These are phyloP conservation scores for Saccharum spontaneum DNA, from an alignment of 176 grass and related monocot species.

Conservation along the genomic window DNA sequence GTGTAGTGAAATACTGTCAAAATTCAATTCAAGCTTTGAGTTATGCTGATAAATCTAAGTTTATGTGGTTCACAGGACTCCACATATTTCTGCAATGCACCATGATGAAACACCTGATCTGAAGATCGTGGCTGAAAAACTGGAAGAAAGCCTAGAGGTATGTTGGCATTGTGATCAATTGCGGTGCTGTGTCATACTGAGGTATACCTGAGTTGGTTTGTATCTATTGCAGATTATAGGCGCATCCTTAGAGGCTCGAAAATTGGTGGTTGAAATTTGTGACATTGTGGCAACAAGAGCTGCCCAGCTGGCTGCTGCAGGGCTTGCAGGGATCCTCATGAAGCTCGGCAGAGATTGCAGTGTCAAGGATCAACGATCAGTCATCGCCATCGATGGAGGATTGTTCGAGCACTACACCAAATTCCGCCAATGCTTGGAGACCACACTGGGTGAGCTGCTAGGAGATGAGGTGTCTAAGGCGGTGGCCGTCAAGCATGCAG, in stretches of 20 bases:
- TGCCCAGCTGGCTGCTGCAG: conserved; percentile 66
- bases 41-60: background rate
- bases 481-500: conserved; percentile 41
- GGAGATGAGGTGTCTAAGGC: conserved; percentile 46
- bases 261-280: conserved; percentile 56
- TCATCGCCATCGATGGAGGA: conserved; percentile 70
- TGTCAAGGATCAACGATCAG: conserved; percentile 39
- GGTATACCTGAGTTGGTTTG: background rate
- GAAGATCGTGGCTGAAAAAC: conserved; percentile 56
- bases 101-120: conserved; percentile 61
- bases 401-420: conserved; percentile 64
- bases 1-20: background rate
- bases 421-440: conserved; percentile 65
- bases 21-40: background rate
- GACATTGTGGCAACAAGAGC: conserved; percentile 74
- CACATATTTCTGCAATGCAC: conserved; percentile 70
- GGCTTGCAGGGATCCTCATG: conserved; percentile 76
- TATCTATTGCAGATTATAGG: conserved; percentile 43
- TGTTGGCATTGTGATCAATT: background rate
- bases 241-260: conserved; percentile 53
- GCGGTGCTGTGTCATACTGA: background rate
- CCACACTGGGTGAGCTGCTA: conserved; percentile 56
- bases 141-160: conserved; percentile 58
- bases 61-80: conserved; percentile 42
- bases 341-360: conserved; percentile 62